Base-by-base conservation (phyloP, 768 basidiomycete species). In the Boletus fagicola region DNA sequence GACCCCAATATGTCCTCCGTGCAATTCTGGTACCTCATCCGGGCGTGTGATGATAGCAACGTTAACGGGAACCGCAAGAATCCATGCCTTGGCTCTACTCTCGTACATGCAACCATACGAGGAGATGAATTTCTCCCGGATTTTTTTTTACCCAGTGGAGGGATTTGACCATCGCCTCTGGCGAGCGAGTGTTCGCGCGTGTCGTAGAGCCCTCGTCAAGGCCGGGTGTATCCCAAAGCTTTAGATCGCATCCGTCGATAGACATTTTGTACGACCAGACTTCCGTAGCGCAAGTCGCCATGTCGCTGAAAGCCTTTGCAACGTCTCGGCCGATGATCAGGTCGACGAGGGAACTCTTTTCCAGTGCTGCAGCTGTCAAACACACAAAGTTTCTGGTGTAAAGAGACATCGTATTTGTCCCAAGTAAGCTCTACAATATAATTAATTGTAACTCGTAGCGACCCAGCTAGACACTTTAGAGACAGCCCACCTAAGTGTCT, bases 341-440 rank as follows among this genome's bases (percentile, higher is more conserved):
- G 40, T 70, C 68, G 5, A 70, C 47, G 20, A 68, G 44, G 18
- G 63, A 70, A 6, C 68, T 70, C 39, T 70, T 70, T 66, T 39
- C 68, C 66, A 28, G 49, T 56, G 24, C 22, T 40, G n/a, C n/a
- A 40, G n/a, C 9, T 11, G 1, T 40, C n/a, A 5, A 20, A 40
- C 5, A 20, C n/a, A 20, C n/a, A 40, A 38, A 1, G n/a, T 9
- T 18, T 16, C 18, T 18, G 18, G 18, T n/a, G 39, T 9, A 40
- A 44, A 5, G n/a, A 46, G 28, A 56, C 44, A 58, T 62, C 49
- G 57, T 40, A 49, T 31, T 49, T 36, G 35, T 57, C 50, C 40
- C 28, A 24, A 30, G 16, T 12, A n/a, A 56, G 47, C 28, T 56
- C 51, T 56, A 58, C 54, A 56, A 58, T 13, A 20, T 9, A 20